These are phyloP conservation scores for Nigrospora oryzae DNA, from an alignment of 2,329 filamentous ascomycete species.

Conservation along the genomic window DNA sequence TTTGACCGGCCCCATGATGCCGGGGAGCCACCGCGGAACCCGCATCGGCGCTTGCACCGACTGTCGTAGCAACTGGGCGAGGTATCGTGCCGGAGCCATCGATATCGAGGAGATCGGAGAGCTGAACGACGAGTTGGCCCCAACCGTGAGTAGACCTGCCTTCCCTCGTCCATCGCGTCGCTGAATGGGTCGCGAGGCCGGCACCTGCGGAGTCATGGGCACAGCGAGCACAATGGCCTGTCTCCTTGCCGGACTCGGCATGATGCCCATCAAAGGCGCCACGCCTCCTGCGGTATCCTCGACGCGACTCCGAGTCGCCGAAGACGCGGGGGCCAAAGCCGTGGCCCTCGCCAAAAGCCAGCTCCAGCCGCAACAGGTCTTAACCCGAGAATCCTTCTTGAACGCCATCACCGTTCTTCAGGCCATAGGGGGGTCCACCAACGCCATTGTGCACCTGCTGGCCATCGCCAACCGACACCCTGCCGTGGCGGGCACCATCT, in stretches of 20 bases:
- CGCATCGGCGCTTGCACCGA: conserved; percentile 68
- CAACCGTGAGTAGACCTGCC: conserved; percentile 40
- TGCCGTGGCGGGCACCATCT: conserved; percentile 52
- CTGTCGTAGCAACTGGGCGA: conserved; percentile 66
- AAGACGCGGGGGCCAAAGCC: conserved; percentile 60
- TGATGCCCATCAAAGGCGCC: conserved; percentile 69
- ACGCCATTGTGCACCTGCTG: conserved; percentile 78
- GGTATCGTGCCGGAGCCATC: conserved; percentile 54
- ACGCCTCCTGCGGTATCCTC: conserved; percentile 73
- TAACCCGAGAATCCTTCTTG: conserved; percentile 70
- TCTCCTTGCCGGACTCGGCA: conserved; percentile 72
- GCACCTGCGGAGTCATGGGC: conserved; percentile 86
- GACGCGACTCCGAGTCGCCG: conserved; percentile 72
- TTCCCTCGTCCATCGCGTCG: neutral
- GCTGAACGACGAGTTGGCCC: conserved; percentile 65
- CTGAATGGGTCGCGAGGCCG: conserved; percentile 33
- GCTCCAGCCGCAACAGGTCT: conserved; percentile 60
- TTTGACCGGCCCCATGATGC: conserved; percentile 69
- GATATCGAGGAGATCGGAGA: conserved; percentile 64
- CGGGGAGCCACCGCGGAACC: conserved; percentile 55
- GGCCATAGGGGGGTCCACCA: conserved; percentile 77
- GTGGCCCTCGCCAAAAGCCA: conserved; percentile 60
- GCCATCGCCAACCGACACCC: conserved; percentile 73
- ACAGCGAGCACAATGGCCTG: conserved; percentile 89
- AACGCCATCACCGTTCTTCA: conserved; percentile 84